Conservation (phyloP, 352 stramenopile genomes). For the Pythium pectinolyticum region DNA sequence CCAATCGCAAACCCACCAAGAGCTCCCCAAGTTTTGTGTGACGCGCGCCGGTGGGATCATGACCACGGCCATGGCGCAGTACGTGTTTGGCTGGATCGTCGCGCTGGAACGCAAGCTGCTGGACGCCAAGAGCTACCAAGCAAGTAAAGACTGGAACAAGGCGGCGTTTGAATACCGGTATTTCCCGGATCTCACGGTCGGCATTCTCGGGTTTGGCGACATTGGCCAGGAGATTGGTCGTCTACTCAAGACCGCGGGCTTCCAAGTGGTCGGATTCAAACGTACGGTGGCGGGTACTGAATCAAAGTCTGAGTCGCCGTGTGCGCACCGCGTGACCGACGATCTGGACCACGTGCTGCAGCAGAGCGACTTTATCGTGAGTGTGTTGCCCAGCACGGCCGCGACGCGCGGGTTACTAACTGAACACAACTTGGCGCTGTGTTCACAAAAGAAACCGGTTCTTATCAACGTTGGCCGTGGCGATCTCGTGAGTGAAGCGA, state of each 20-base stretch:
- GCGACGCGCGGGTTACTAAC: constrained; percentile 67
- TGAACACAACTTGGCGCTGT: constrained; percentile 43
- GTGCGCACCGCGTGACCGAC: constrained; percentile 44
- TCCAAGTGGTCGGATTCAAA: constrained; percentile 70
- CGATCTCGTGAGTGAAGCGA: constrained; percentile 68
- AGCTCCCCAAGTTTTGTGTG: constrained; percentile 47
- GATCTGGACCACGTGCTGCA: constrained; percentile 49
- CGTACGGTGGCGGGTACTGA: too few species aligned
- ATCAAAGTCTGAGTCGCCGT: too few species aligned
- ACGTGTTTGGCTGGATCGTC: constrained; percentile 68
- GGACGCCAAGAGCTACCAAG: constrained; percentile 42
- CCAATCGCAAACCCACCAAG: too few species aligned
- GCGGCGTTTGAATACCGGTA: constrained; percentile 44
- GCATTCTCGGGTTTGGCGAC: constrained; percentile 59
- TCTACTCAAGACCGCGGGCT: constrained; percentile 50
- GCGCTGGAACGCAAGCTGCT: constrained; percentile 66
- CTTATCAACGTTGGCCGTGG: constrained; percentile 88
- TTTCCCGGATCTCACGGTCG: constrained; percentile 48
- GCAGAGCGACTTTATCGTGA: constrained; percentile 78
- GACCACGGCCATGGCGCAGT: constrained; percentile 57
- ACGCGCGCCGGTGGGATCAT: constrained; percentile 66
- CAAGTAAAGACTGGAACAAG: constrained; percentile 38
- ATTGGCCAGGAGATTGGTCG: constrained; percentile 61
- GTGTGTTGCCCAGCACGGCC: constrained; percentile 76
- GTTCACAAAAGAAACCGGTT: constrained; percentile 51